Percentiles rank a stretch among this genome's conserved stretches.
phyloP scores from a whole-genome alignment of 2,329 filamentous ascomycete species.

The Ophiostoma perfectum region DNA sequence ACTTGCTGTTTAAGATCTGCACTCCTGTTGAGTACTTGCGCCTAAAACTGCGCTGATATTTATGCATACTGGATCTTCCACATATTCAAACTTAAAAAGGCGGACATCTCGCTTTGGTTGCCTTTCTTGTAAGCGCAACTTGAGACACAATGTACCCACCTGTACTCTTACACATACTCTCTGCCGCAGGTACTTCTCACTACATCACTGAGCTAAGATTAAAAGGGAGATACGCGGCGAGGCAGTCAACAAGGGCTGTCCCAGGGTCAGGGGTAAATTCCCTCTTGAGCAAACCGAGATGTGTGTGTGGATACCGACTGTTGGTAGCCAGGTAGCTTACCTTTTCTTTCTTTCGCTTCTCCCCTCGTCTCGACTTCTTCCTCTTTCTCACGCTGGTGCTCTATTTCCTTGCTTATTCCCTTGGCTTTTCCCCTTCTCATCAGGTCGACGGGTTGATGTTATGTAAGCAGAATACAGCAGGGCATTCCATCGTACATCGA shows the following conservation, averaged over 20 bases:
- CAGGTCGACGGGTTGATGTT: not conserved
- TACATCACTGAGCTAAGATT: not conserved
- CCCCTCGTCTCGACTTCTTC: not conserved
- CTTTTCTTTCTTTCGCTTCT: not conserved
- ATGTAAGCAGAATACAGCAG: not conserved
- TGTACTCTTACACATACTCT: not conserved
- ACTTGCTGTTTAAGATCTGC: too few relatives aligned
- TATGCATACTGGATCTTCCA: slow-evolving; percentile 1
- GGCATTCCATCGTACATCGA: not conserved
- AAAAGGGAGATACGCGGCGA: not conserved
- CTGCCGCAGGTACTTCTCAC: not conserved
- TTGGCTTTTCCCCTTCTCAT: not conserved
- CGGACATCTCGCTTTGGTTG: not conserved
- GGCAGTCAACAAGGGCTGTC: too few relatives aligned
- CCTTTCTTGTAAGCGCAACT: slow-evolving; percentile 1
- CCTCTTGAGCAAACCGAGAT: not conserved
- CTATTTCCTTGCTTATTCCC: not conserved
- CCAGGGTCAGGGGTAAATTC: slow-evolving; percentile 1
- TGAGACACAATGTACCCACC: not conserved
- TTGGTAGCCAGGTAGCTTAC: not conserved
- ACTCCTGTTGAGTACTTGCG: too few relatives aligned
- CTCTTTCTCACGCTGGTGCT: not conserved
- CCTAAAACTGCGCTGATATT: not conserved
- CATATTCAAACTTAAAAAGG: not conserved
- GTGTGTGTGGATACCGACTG: not conserved